A percentile compares a stretch with the other conserved stretches of the same genome.
These are phyloP conservation scores for Polychytrium aggregatum DNA, from an alignment of 192 early-diverging fungal genomes.

Conservation along the genomic window DNA sequence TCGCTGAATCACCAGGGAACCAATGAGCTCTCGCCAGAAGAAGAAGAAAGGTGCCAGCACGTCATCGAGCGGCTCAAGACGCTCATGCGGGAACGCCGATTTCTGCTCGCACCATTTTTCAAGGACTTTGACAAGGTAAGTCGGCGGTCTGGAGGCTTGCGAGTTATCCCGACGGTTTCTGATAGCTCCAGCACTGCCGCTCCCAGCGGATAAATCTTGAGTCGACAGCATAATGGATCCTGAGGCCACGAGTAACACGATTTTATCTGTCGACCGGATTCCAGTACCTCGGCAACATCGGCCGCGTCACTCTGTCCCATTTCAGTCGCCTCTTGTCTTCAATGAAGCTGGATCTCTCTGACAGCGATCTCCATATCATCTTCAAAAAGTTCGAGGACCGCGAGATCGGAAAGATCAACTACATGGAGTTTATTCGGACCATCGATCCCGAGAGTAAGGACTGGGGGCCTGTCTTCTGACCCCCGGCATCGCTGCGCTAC, in stretches of 20 bases:
- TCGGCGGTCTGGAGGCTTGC: background rate
- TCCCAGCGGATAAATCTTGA: too few species aligned
- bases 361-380: constrained; percentile 36
- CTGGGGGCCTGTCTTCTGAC: background rate
- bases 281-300: constrained; percentile 10
- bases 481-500: background rate
- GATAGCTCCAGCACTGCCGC: too few species aligned
- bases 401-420: constrained; percentile 32
- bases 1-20: constrained; percentile 6
- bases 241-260: too few species aligned
- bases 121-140: constrained; percentile 38
- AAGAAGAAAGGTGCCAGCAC: constrained; percentile 28
- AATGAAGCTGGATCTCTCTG: constrained; percentile 32
- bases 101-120: constrained; percentile 36
- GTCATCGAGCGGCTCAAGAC: constrained; percentile 21
- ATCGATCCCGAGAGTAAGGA: constrained; percentile 42
- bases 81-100: constrained; percentile 25
- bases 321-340: constrained; percentile 36
- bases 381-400: constrained; percentile 39
- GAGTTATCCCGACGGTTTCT: too few species aligned
- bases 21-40: constrained; percentile 25
- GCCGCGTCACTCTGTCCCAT: constrained; percentile 39
- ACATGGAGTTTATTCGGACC: constrained; percentile 34
- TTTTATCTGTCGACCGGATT: too few species aligned
- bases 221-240: too few species aligned